Evolutionary conservation across 2,329 filamentous ascomycete genomes (phyloP).

Genomic region (Arthrobotrys sinensis): DNA sequence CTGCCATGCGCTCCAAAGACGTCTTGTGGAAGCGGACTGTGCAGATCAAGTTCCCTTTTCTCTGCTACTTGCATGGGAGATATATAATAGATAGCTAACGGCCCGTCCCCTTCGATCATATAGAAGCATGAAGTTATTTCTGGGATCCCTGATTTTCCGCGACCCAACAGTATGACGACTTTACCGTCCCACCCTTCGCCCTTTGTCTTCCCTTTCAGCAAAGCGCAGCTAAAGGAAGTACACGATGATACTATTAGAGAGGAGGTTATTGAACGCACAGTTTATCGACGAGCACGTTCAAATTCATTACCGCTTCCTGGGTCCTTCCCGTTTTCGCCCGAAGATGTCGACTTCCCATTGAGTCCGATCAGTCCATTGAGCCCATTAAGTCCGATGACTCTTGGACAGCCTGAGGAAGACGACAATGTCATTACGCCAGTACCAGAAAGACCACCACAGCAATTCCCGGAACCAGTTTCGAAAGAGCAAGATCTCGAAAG

Average conservation of each 20-base stretch:
- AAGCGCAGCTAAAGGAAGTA: conserved; percentile 18
- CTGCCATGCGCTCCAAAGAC: conserved; percentile 39
- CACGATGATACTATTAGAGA: conserved; percentile 24
- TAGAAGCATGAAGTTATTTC: conserved; percentile 52
- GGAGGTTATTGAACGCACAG: conserved; percentile 33
- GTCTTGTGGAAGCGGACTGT: conserved; percentile 39
- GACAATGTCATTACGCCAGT: conserved; percentile 46
- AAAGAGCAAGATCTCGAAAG: conserved; percentile 51
- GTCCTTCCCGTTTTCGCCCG: conserved; percentile 44
- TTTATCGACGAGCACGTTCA: conserved; percentile 41
- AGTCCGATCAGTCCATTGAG: conserved; percentile 33
- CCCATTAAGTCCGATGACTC: conserved; percentile 22
- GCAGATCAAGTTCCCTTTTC: conserved; percentile 27
- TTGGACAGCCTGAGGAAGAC: conserved; percentile 19
- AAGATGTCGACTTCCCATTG: conserved; percentile 53
- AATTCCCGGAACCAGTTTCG: conserved; percentile 29
- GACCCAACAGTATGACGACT: conserved; percentile 53
- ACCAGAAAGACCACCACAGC: conserved; percentile 25
- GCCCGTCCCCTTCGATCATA: conserved; percentile 1
- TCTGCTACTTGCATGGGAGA: conserved; percentile 22
- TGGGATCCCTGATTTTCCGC: conserved; percentile 55
- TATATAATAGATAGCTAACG: conserved; percentile 34
- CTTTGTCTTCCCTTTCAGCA: conserved; percentile 57
- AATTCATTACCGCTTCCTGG: conserved; percentile 59
- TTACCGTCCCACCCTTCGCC: conserved; percentile 40